A percentile compares a stretch with the other conserved stretches of the same genome.
phyloP scores from a whole-genome alignment of 176 grass and related monocot genomes.

The Bonia amplexicaulis region DNA sequence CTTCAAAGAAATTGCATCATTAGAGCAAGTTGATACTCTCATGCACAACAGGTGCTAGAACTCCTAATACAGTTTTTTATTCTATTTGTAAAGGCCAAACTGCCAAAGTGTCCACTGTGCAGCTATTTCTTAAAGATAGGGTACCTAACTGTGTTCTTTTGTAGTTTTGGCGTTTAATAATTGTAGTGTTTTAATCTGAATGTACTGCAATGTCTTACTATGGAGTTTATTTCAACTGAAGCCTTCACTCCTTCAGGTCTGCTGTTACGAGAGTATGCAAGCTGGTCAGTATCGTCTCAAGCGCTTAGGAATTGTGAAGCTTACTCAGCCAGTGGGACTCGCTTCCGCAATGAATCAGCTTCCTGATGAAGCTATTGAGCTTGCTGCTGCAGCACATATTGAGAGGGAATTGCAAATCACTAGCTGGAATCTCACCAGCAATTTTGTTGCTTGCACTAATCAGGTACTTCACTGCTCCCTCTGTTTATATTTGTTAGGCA shows the following conservation, averaged over 20 bases:
- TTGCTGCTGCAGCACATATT: slow-evolving; percentile 86
- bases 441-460: slow-evolving; percentile 91
- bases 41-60: not conserved
- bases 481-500: not conserved
- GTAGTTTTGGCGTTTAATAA: slow-evolving; percentile 1
- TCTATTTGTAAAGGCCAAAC: not conserved
- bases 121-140: not conserved
- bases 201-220: not conserved
- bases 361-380: slow-evolving; percentile 90
- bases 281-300: slow-evolving; percentile 77
- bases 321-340: slow-evolving; percentile 67
- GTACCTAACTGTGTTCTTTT: not conserved
- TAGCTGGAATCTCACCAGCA: slow-evolving; percentile 90
- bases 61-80: not conserved
- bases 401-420: slow-evolving; percentile 95
- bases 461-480: slow-evolving; percentile 43
- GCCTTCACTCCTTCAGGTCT: slow-evolving; percentile 49
- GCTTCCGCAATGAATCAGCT: slow-evolving; percentile 86
- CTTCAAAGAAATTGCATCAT: not conserved
- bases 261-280: slow-evolving; percentile 96
- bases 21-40: not conserved
- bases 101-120: not conserved
- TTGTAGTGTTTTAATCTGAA: not conserved
- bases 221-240: slow-evolving; percentile 11
- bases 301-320: slow-evolving; percentile 76